phyloP scores from a whole-genome alignment of 306 rosid genomes.

The Rosa chinensis region DNA sequence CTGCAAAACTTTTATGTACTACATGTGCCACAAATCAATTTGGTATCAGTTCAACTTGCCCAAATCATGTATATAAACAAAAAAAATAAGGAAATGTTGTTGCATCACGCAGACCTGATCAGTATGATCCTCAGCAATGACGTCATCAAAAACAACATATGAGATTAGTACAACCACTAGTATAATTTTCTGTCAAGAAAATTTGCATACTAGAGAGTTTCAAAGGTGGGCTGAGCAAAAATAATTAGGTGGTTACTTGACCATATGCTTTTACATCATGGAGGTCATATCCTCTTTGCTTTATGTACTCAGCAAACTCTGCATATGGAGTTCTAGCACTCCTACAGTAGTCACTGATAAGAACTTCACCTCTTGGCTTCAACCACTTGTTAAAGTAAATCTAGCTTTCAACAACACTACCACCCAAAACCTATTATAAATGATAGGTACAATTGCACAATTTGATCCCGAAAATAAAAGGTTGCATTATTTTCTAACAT shows the following conservation, averaged over 20 bases:
- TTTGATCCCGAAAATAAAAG: no score
- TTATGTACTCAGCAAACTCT: slow-evolving; percentile 65
- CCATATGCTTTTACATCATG: slow-evolving; percentile 58
- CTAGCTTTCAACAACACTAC: no score
- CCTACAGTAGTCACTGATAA: slow-evolving; percentile 43
- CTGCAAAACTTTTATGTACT: no score
- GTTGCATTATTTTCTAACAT: no score
- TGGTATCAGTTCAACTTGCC: no score
- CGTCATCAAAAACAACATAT: slow-evolving; percentile 78
- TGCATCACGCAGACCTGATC: slow-evolving; percentile 54
- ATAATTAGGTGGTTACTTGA: slow-evolving; percentile 41
- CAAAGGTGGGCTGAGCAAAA: not conserved
- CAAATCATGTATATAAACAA: not conserved
- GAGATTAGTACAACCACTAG: slow-evolving; percentile 25
- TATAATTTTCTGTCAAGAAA: slow-evolving; percentile 15
- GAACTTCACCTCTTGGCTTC: no score
- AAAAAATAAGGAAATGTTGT: not conserved
- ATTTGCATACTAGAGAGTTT: not conserved
- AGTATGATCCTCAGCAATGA: slow-evolving; percentile 70
- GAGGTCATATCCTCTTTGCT: slow-evolving; percentile 77
- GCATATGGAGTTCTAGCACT: slow-evolving; percentile 58
- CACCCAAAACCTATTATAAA: no score
- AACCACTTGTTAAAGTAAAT: no score
- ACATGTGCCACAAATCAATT: no score
- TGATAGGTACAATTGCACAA: no score